These are phyloP conservation scores for Hydnum rufescens DNA, from an alignment of 768 basidiomycete species.

Conservation along the genomic window DNA sequence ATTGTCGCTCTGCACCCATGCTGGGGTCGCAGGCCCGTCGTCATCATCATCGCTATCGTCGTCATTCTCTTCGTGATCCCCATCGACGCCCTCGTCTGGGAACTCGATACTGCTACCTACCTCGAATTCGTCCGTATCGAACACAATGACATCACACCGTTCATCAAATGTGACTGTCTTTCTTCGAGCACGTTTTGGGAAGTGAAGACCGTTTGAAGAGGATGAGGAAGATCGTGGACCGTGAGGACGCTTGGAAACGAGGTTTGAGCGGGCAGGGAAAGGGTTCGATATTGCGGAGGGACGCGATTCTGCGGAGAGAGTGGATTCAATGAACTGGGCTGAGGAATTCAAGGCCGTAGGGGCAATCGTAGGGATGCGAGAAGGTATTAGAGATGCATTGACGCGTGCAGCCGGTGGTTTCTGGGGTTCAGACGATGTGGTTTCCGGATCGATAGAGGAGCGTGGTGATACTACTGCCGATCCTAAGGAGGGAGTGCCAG, in stretches of 20 bases:
- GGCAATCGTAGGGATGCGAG: background rate
- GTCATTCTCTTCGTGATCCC: constrained; percentile 7
- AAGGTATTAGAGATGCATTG: constrained; percentile 1
- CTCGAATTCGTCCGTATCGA: constrained; percentile 31
- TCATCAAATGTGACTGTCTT: constrained; percentile 71
- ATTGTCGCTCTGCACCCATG: constrained; percentile 2
- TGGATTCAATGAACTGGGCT: constrained; percentile 14
- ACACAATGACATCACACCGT: constrained; percentile 65
- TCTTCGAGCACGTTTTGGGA: constrained; percentile 21
- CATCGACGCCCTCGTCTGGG: constrained; percentile 15
- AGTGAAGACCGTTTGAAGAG: no score
- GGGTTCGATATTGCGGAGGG: constrained; percentile 8
- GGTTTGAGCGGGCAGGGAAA: constrained; percentile 15
- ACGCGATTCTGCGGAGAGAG: constrained; percentile 11
- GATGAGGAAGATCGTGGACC: constrained; percentile 37
- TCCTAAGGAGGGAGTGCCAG: background rate
- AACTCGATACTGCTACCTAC: constrained; percentile 1
- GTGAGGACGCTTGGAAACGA: constrained; percentile 30
- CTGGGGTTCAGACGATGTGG: background rate
- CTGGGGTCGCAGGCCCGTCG: constrained; percentile 12
- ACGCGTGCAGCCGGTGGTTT: background rate
- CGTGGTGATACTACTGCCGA: no score
- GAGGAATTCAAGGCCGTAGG: background rate
- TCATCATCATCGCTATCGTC: no score
- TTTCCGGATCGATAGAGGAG: background rate